A percentile compares a stretch with the other conserved stretches of the same genome.
These are phyloP conservation scores for Fusarium equiseti DNA, from an alignment of 2,329 filamentous ascomycete species.

Conservation along the genomic window DNA sequence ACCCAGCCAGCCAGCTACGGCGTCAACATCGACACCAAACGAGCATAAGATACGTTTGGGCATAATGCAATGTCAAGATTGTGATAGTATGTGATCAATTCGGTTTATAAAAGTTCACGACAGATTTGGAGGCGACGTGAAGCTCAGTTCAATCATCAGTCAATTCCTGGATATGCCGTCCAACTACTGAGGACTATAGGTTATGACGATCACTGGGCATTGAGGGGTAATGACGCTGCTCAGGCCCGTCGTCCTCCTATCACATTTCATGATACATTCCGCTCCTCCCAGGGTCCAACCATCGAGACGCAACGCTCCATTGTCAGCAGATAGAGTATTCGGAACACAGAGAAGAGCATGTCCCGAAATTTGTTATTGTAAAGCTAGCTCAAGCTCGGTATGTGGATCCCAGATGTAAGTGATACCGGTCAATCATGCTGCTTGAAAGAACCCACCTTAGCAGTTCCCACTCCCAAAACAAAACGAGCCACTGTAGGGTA, in stretches of 20 bases:
- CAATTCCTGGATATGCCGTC: neutral
- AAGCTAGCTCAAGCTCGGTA: neutral
- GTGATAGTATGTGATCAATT: rapidly evolving
- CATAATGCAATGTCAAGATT: neutral
- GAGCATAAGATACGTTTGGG: constrained; percentile 16
- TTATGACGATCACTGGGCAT: neutral
- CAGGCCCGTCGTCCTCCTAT: neutral
- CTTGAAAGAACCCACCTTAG: neutral
- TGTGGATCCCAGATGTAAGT: neutral
- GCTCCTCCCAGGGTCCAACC: neutral
- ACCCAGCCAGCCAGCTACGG: constrained; percentile 81
- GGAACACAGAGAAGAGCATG: neutral
- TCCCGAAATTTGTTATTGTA: neutral
- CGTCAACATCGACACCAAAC: constrained; percentile 80
- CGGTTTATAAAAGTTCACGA: too few species aligned
- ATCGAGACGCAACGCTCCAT: neutral
- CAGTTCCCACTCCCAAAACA: neutral
- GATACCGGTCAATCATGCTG: neutral
- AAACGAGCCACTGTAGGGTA: neutral
- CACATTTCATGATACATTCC: neutral
- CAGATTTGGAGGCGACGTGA: rapidly evolving
- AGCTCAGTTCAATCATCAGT: neutral
- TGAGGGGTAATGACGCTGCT: neutral
- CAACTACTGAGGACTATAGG: neutral
- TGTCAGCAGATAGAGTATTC: neutral